Conservation (phyloP, 2,329 filamentous ascomycete species). For the Colletotrichum gloeosporioides region DNA sequence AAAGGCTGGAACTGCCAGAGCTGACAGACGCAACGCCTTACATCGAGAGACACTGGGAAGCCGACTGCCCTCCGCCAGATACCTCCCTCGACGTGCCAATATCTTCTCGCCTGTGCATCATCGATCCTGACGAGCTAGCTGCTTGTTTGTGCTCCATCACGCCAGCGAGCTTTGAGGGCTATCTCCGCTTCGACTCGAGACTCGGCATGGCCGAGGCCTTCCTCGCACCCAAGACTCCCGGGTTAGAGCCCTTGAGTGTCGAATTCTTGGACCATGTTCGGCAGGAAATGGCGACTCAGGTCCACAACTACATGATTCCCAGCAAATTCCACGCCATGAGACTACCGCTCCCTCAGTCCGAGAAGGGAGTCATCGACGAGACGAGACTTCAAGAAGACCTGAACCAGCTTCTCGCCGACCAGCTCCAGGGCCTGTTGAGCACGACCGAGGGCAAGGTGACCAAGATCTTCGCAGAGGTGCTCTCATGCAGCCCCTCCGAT, state of each 20-base stretch:
- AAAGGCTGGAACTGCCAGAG: slow-evolving; percentile 49
- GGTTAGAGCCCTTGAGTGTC: not conserved
- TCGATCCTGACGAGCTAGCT: slow-evolving; percentile 34
- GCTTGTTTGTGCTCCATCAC: slow-evolving; percentile 25
- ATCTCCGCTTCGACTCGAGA: slow-evolving; percentile 2
- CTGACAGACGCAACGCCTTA: slow-evolving; percentile 50
- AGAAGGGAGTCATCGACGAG: slow-evolving; percentile 37
- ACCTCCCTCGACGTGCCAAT: slow-evolving; percentile 50
- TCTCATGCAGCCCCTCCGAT: slow-evolving; percentile 43
- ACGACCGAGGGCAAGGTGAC: slow-evolving; percentile 44
- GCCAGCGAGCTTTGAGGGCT: slow-evolving; percentile 22
- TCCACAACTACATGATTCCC: slow-evolving; percentile 44
- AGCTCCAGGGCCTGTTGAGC: slow-evolving; percentile 26
- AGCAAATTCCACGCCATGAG: slow-evolving; percentile 37
- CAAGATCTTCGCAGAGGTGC: slow-evolving; percentile 49
- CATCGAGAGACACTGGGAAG: slow-evolving; percentile 53
- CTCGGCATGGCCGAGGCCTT: slow-evolving; percentile 24
- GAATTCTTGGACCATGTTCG: slow-evolving; percentile 21
- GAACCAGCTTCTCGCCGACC: not conserved
- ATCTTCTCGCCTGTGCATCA: slow-evolving; percentile 32
- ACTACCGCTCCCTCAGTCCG: slow-evolving; percentile 37
- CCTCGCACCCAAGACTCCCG: slow-evolving; percentile 24
- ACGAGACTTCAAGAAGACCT: slow-evolving; percentile 38
- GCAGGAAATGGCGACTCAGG: not conserved
- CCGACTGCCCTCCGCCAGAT: slow-evolving; percentile 52